Evolutionary conservation across 176 grass and related monocot species (phyloP).

Genomic region (Triticum timopheevii): DNA sequence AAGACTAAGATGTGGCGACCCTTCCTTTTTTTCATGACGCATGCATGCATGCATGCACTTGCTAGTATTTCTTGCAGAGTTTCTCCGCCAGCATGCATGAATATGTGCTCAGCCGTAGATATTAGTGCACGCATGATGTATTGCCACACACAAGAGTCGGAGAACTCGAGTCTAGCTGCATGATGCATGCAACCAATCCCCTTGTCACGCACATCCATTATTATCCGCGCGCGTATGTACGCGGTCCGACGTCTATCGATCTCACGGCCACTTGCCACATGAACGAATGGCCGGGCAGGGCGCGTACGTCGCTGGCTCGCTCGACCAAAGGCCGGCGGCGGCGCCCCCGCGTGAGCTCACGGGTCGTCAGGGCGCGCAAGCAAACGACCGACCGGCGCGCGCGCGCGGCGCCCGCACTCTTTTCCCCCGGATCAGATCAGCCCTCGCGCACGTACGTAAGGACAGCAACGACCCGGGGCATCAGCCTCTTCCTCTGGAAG

Average conservation of each 20-base stretch:
- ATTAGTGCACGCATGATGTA: neutral
- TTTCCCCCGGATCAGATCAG: neutral
- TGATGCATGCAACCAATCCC: conserved; percentile 9
- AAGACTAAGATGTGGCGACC: neutral
- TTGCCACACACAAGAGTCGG: neutral
- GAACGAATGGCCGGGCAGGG: neutral
- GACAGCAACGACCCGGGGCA: neutral
- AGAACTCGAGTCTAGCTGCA: neutral
- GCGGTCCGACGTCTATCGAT: neutral
- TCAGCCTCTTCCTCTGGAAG: neutral
- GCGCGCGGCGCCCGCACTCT: conserved; percentile 3
- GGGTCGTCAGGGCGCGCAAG: conserved; percentile 29
- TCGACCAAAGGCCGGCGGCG: neutral
- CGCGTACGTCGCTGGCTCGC: neutral
- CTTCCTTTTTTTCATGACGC: neutral
- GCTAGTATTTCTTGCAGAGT: neutral
- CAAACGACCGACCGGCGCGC: conserved; percentile 17
- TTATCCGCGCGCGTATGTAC: neutral
- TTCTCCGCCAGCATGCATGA: neutral
- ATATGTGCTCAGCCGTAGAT: neutral
- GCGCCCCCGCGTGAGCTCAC: conserved; percentile 12
- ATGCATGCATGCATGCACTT: neutral
- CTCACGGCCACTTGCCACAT: neutral
- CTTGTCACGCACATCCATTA: neutral
- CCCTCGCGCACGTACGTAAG: neutral